Base-by-base conservation (phyloP, 805 yeast species). In the Candida suzukii region DNA sequence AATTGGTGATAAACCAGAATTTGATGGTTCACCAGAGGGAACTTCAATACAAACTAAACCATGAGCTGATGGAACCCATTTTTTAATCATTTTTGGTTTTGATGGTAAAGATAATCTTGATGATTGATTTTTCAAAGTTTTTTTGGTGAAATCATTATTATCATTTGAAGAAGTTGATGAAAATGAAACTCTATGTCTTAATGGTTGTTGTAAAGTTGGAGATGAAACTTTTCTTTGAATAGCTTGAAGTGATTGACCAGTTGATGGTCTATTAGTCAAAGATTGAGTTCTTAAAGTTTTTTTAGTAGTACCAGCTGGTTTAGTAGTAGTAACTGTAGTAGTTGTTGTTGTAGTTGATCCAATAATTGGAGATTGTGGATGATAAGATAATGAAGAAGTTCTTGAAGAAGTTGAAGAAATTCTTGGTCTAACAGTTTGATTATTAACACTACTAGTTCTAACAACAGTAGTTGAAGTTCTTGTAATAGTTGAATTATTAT, bases 31-130 rank as follows among this genome's bases (percentile, higher is more conserved):
- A 20, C 35, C 39, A 7, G 53, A 49, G 0, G 88, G 85, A 3
- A 83, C 88, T 49, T 83, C 90, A 4, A 83, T 66, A 10, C 81
- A 69, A 38, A 80, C 73, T 41, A 83, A 67, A 13, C 93, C 93
- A 50, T 76, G 70, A 3, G 85, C 79, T 2, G 88, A 80, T 2
- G 93, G 91, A 36, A 83, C 70, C 61, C 83, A 83, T 47, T 76
- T 80, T 48, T 79, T 81, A 10, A 82, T 73, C 63, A 74, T 80
- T 41, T 65, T 73, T 13, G 67, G 66, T 12, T 42, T 41, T 16
- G 31, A 28, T 5, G 25, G 20, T 16, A 29, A 22, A 24, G 44
- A 37, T 16, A 34, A 18, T 30, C 38, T 41, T 13, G 47, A 39
- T 2, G 47, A 18, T 26, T 18, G 22, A n/a, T 4, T 16, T 16